Base-by-base conservation (phyloP, 805 yeast species). In the Metschnikowia gruessii region DNA sequence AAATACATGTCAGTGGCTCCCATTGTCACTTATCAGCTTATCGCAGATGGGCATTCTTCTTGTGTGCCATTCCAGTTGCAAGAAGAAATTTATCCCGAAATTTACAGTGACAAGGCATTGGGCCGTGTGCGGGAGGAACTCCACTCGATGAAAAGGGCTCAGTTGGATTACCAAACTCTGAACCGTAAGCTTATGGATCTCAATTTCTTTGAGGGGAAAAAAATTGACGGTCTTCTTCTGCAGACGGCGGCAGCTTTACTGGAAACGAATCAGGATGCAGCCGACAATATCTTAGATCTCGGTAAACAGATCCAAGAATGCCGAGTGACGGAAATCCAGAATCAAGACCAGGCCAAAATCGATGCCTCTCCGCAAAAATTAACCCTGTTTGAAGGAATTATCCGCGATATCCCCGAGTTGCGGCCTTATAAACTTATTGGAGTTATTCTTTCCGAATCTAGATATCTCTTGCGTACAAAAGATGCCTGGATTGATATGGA, bases 131-230 rank as follows among this genome's bases (percentile, higher is more conserved):
- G 63, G 13, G 43, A 37, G 6, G 60, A 61, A 18, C 57, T 68
- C 52, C 50, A 54, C 41, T 19, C 46, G 2, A 45, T 55, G 39
- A 38, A 48, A 37, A 48, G 55, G 17, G 52, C 53, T 7, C 54
- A 54, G 15, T 33, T 49, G 28, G 53, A 54, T 6, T 59, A 67
- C 35, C 52, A 49, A 8, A 49, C 48, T 22, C 44, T 60, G 11
- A 57, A 63, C 29, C 56, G 58, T 21, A 55, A 61, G 30, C 56
- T 70, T 21, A 63, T 70, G 68, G 52, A 55, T 6, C 49, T 62
- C 36, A 69, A 58, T 50, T 62, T 70, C 24, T 71, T 70, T 48
- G 73, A 69, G 51, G 77, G 77, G 1, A 70, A 70, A 52, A 58
- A 59, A 17, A 59, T 71, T 19, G 62, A 57, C 32, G 50, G 54